Conservation (phyloP, 2,329 filamentous ascomycete species). For the Colletotrichum higginsianum region DNA sequence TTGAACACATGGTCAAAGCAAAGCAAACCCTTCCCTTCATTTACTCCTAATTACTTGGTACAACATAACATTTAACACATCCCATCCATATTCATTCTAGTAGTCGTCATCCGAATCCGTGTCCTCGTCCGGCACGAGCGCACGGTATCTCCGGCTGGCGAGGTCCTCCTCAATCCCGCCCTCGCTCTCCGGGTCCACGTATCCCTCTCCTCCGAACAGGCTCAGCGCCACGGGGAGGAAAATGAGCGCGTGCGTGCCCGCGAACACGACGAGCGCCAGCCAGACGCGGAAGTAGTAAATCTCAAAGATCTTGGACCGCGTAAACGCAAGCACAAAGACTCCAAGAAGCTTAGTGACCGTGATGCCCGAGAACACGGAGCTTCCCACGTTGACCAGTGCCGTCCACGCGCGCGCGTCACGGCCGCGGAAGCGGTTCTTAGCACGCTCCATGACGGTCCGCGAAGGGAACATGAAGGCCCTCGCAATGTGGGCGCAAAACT, state of each 20-base stretch:
- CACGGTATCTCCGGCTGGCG: constrained; percentile 82
- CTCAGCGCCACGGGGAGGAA: constrained; percentile 93
- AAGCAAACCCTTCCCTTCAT: constrained; percentile 23
- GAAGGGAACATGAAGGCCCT: constrained; percentile 96
- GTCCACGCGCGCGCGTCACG: constrained; percentile 92
- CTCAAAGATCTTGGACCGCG: constrained; percentile 97
- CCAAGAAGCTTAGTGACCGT: constrained; percentile 96
- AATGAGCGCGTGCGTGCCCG: constrained; percentile 88
- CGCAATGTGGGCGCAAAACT: constrained; percentile 98
- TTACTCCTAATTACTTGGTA: constrained; percentile 19
- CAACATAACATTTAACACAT: background rate
- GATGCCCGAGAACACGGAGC: constrained; percentile 95
- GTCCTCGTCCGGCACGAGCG: constrained; percentile 80
- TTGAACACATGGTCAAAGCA: background rate
- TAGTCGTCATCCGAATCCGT: constrained; percentile 82
- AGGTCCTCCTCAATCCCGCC: constrained; percentile 93
- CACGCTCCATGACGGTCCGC: constrained; percentile 83
- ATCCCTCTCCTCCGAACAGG: constrained; percentile 87
- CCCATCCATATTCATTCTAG: constrained; percentile 46
- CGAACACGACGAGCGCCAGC: constrained; percentile 92
- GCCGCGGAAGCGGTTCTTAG: constrained; percentile 82
- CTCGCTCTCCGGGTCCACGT: constrained; percentile 88
- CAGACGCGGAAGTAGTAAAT: constrained; percentile 99
- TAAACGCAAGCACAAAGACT: constrained; percentile 93
- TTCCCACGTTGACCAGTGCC: constrained; percentile 93